Evolutionary conservation across 73 alveolate genomes (phyloP).

Genomic region (Strombidium stylifer): DNA sequence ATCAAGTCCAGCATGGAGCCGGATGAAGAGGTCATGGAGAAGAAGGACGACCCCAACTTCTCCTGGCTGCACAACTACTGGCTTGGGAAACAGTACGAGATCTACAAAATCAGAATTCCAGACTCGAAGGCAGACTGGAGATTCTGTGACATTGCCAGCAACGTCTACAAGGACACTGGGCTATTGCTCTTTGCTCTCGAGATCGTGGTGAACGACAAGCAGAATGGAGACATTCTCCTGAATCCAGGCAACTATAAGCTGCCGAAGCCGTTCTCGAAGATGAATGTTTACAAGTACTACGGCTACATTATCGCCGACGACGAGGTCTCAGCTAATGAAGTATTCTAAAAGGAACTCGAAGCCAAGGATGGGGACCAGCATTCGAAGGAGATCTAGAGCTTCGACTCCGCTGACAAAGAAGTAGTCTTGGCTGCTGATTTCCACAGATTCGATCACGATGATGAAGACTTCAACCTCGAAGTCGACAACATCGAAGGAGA

Average conservation of each 20-base stretch:
- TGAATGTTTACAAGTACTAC: constrained; percentile 34
- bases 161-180: constrained; percentile 73
- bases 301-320: constrained; percentile 80
- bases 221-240: constrained; percentile 72
- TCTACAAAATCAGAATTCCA: constrained; percentile 78
- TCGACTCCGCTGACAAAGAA: too few species aligned
- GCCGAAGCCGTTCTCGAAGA: constrained; percentile 51
- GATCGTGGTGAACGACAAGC: constrained; percentile 72
- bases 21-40: constrained; percentile 42
- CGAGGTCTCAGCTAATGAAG: constrained; percentile 68
- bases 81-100: constrained; percentile 93
- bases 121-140: constrained; percentile 62
- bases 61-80: constrained; percentile 92
- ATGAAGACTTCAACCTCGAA: too few species aligned
- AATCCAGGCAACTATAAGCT: constrained; percentile 81
- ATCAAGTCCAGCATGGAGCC: constrained; percentile 79
- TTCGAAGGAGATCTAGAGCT: too few species aligned
- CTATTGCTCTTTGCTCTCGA: constrained; percentile 90
- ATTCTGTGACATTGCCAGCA: constrained; percentile 78
- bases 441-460: too few species aligned
- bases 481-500: background rate
- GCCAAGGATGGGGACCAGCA: too few species aligned
- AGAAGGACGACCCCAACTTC: constrained; percentile 46
- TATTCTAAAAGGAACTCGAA: constrained; percentile 2
- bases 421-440: too few species aligned